Base-by-base conservation (phyloP, 2,329 filamentous ascomycete species). In the Cyanodermella asteris region DNA sequence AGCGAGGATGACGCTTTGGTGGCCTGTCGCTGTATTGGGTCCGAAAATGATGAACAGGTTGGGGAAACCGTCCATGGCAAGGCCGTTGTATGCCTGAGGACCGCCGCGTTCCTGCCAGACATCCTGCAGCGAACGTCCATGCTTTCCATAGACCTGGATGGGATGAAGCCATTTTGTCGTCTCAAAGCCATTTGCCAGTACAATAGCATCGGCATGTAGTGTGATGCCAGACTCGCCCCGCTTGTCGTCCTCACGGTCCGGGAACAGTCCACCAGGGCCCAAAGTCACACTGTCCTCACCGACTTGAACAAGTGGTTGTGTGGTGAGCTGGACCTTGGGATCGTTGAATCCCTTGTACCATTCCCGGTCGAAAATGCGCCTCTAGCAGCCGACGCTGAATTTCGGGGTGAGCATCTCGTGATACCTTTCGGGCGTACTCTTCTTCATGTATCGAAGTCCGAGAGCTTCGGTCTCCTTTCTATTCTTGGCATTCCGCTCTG, bases 11-110 rank as follows among this genome's bases (percentile, higher is more conserved):
- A 67, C 60, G 8, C 57, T 64, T 0, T 53, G 61, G 40, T 74
- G 67, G 0, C 68, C 69, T 0, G 67, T 72, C 0, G 50, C 53
- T 0, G 64, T 60, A 37, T 74, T 74, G 1, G 68, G 68, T 0
- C 68, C 67, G 20, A 68, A 56, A 0, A 72, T 43, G 28, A 70
- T 51, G 44, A 72, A 72, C 36, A 72, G 64, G 37, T 73, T 73
- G 3, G 68, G 68, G 36, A 70, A 71, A 0, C 59, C 59, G 33
- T 61, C 60, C 42, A 72, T 46, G 2, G 57, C 54, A 2, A 57
- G 57, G 13, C 58, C 59, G 27, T 64, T 57, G 38, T 74, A 74
- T 1, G 66, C 69, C 31, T 61, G 63, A 0, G 62, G 48, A 0
- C 68, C 69, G n/a, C 64, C 65, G 25, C 60, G 53, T 13, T 53